Percentiles rank a stretch among this genome's conserved stretches.
Evolutionary conservation across 163 green algal genomes (phyloP).

Genomic region (Scenedesmus sp.): DNA sequence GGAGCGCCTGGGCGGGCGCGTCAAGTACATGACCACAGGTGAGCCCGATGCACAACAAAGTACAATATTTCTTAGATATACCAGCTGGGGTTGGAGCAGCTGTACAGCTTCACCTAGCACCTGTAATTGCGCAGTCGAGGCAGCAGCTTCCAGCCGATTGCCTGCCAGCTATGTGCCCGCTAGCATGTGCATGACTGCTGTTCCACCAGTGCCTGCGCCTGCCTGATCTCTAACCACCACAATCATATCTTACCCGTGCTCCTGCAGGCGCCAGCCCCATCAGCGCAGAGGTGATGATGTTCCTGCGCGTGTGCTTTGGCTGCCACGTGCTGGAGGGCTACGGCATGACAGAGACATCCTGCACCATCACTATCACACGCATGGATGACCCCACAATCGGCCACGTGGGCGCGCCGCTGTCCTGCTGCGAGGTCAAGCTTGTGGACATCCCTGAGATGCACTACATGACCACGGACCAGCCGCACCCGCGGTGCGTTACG

Average conservation of each 20-base stretch:
- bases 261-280: slow-evolving; percentile 85
- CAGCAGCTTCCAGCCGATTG: too few species aligned
- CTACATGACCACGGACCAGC: slow-evolving; percentile 91
- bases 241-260: background rate
- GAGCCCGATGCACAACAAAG: background rate
- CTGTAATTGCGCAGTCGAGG: too few species aligned
- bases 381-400: slow-evolving; percentile 69
- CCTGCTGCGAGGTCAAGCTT: slow-evolving; percentile 94
- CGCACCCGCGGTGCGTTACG: slow-evolving; percentile 78
- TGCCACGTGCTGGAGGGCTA: slow-evolving; percentile 91
- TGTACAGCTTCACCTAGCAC: background rate
- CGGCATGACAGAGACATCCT: slow-evolving; percentile 96
- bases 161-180: background rate
- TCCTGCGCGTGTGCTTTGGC: slow-evolving; percentile 95
- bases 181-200: background rate
- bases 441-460: slow-evolving; percentile 98
- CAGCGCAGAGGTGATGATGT: slow-evolving; percentile 89
- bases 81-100: background rate
- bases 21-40: slow-evolving; percentile 92
- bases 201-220: background rate
- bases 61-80: background rate
- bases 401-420: slow-evolving; percentile 86
- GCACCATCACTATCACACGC: slow-evolving; percentile 82
- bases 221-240: background rate
- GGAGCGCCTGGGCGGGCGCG: slow-evolving; percentile 91